A percentile compares a stretch with the other conserved stretches of the same genome.
These are phyloP conservation scores for Phytopythium montanum DNA, from an alignment of 352 stramenopile genomes.

Conservation along the genomic window DNA sequence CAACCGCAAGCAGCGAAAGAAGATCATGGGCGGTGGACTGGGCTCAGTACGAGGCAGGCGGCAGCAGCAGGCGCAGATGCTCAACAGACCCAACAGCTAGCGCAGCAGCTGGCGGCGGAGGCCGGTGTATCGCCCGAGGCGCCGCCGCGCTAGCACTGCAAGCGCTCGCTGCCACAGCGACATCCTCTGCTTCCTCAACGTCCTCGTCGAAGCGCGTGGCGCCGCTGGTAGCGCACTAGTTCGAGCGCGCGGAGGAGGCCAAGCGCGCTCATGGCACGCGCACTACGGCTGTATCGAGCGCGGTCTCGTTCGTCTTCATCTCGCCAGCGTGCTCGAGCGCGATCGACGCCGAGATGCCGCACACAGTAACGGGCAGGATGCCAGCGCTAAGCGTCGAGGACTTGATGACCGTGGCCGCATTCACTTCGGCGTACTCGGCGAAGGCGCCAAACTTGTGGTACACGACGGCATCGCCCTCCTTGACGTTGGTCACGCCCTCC, in stretches of 20 bases:
- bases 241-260: slow-evolving; percentile 20
- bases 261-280: slow-evolving; percentile 31
- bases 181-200: background rate
- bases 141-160: slow-evolving; percentile 25
- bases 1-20: too few relatives aligned
- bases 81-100: slow-evolving; percentile 13
- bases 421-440: slow-evolving; percentile 41
- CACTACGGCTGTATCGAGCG: slow-evolving; percentile 34
- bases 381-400: slow-evolving; percentile 14
- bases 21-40: slow-evolving; percentile 26
- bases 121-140: slow-evolving; percentile 18
- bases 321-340: slow-evolving; percentile 26
- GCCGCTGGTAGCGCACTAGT: slow-evolving; percentile 36
- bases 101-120: slow-evolving; percentile 27
- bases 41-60: slow-evolving; percentile 19
- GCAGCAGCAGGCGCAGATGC: slow-evolving; percentile 11
- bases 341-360: slow-evolving; percentile 36
- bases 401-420: slow-evolving; percentile 17
- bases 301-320: slow-evolving; percentile 26
- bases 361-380: slow-evolving; percentile 31
- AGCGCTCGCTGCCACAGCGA: too few relatives aligned
- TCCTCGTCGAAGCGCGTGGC: slow-evolving; percentile 35
- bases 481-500: slow-evolving; percentile 18
- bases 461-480: slow-evolving; percentile 24
- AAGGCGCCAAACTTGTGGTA: slow-evolving; percentile 45